Base-by-base conservation (phyloP, 768 basidiomycete species). In the Gymnopilus dilepis region DNA sequence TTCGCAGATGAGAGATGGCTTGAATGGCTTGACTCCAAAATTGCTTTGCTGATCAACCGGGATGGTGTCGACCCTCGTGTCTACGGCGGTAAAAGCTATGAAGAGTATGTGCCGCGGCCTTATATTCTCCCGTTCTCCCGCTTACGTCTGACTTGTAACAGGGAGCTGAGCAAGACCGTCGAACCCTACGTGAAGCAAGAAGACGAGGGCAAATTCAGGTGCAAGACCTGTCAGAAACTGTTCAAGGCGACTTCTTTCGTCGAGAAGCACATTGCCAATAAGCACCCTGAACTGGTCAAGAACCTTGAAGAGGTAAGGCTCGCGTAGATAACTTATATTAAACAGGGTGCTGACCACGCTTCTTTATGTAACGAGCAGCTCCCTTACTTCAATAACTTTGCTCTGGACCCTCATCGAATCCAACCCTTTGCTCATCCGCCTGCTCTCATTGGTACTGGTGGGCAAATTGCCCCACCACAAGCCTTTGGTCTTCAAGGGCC, bases 161-260 rank as follows among this genome's bases (percentile, higher is more conserved):
- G 96, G 67, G 95, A 96, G 72, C 79, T 96, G 53, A 83, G 86
- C 53, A 93, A 89, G 69, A 83, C 89, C 12, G 87, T 90, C 22
- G 91, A 91, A 58, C 88, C 88, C 1, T 84, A 83, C 73, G 85
- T 99, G 74, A 96, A 96, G 77, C 92, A 95, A 73, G 97, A 99
- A 76, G 97, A 98, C 67, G 94, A 97, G 76, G 93, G 90, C 69
- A 99, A 97, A 73, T 99, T 92, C 79, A 84, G 97, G 65, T 99
- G 97, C 80, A 97, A 94, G 80, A 89, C 89, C 28, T 99, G 97
- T 76, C 90, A 89, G 76, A 99, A 99, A 79, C 82, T 99, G 21
- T 99, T 99, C 88, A 96, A 96, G 74, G 97, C 95, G 4, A 91
- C 92, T 33, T 88, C 95, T 24, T 99, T 98, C 76, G 92, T 99